Base-by-base conservation (phyloP, 2,329 filamentous ascomycete genomes). In the Cryoendolithus antarcticus region DNA sequence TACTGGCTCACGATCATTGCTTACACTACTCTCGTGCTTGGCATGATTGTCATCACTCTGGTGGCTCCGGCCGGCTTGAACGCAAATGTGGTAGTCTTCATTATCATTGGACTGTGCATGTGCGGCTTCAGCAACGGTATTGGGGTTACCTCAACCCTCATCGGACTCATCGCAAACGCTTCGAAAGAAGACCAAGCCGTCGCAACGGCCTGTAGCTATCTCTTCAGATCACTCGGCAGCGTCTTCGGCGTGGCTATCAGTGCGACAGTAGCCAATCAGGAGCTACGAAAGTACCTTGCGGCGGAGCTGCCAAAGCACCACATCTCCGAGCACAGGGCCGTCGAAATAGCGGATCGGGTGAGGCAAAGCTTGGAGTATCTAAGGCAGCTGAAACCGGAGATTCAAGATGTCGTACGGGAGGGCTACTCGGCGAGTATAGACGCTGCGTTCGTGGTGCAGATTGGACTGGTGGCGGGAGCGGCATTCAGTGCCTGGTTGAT, bases 171-270 rank as follows among this genome's bases (percentile, higher is more conserved):
- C 46, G 77, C 82, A 27, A 85, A 86, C 53, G 73, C 79, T 0
- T 63, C 72, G 1, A 65, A 68, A 3, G 68, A 75, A 32, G 82
- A 88, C 48, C 77, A 82, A 44, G 82, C 84, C 2, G 73, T 88
- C 1, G 80, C 78, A 3, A 82, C 83, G 10, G 83, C 84, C 6
- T 86, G 81, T 57, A 82, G 77, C 12, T 89, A 89, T 60, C 73
- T 89, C 15, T 89, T 89, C 66, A 77, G 83, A 30, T 80, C 79
- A 1, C 66, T 88, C 1, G 84, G 75, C 8, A 72, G 69, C 10
- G 74, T 77, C 7, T 69, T 77, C 30, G 74, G 82, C 8, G 67
- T 86, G 40, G 80, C 79, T n/a, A 63, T 84, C 41, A 73, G 74
- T 37, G 76, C 81, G 1, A 82, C 81, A 1, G 70, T 84, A 6